Evolutionary conservation across 371 early-diverging fungal species (phyloP).

Genomic region (Rhizopus sp.): DNA sequence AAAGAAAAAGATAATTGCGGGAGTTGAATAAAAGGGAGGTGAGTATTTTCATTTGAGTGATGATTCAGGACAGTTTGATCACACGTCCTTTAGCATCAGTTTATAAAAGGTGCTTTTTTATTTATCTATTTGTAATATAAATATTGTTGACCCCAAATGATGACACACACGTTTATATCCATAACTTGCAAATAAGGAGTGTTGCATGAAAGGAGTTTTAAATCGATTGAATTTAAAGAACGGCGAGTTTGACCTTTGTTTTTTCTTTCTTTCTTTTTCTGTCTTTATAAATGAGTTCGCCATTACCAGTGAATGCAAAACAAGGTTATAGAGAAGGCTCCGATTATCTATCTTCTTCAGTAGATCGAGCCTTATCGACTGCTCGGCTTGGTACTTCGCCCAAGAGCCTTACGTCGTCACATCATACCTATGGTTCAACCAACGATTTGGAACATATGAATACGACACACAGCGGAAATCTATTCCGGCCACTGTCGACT

Average conservation of each 20-base stretch:
- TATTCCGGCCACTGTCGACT: constrained; percentile 40
- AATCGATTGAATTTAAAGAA: not conserved
- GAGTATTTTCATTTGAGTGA: too few relatives aligned
- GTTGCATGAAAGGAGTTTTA: not conserved
- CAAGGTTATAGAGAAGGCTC: constrained; percentile 31
- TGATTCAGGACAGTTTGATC: too few relatives aligned
- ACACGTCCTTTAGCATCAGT: too few relatives aligned
- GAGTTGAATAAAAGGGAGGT: too few relatives aligned
- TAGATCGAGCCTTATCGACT: constrained; percentile 33
- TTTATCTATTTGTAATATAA: too few relatives aligned
- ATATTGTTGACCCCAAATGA: too few relatives aligned
- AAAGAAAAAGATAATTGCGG: not conserved
- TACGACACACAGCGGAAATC: constrained; percentile 25
- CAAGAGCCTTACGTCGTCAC: constrained; percentile 22
- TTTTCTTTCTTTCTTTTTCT: constrained; percentile 14
- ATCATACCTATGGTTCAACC: constrained; percentile 34
- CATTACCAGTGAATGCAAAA: constrained; percentile 54
- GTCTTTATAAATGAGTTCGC: constrained; percentile 36
- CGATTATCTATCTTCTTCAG: constrained; percentile 31
- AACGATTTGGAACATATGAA: constrained; percentile 36
- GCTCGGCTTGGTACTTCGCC: constrained; percentile 44
- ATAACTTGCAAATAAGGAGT: not conserved
- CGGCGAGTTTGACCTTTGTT: not conserved
- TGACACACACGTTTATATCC: too few relatives aligned
- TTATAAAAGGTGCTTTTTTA: too few relatives aligned